Base-by-base conservation (phyloP, 2,329 filamentous ascomycete species). In the Fusarium buxicola region DNA sequence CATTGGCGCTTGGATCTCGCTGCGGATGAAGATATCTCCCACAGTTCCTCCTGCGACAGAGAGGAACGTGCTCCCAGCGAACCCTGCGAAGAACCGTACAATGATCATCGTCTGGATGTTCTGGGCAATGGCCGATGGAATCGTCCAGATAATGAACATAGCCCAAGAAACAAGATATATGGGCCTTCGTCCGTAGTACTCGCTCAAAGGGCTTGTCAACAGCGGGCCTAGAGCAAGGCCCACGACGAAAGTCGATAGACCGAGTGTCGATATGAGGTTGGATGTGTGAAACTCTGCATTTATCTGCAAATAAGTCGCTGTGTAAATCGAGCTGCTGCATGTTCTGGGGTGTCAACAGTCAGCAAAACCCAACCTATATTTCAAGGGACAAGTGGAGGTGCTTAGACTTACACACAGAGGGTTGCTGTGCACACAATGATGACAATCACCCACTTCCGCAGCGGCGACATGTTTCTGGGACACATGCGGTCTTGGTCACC, bases 81-180 rank as follows among this genome's bases (percentile, higher is more conserved):
- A 56, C 2, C 90, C 90, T 63, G 87, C 84, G 38, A 96, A 83
- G 72, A 96, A 95, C 3, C 92, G 86, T 13, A 84, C 83, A 5
- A 94, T 77, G 48, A 96, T 78, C 82, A 94, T 87, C 2, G 92
- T 94, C 60, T 86, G 76, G 12, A 92, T 90, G 66, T 94, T 94
- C 41, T 81, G 78, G 5, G 91, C 90, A 16, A 93, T 86, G 0
- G 92, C 92, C 51, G 88, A 91, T 0, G 92, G 92, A 35, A 95
- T 86, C 24, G 92, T 76, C 86, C 89, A 94, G 49, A 94, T 84
- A 21, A 92, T 69, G 72, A 92, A 95, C 64, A 90, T 83, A 1
- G 80, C 71, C 73, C 92, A 93, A 0, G 90, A 90, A 10, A 80
- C 76, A 18, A 95, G 81, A 71, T 94, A 95, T 58, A 95, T 90